phyloP scores from a whole-genome alignment of 2,329 filamentous ascomycete genomes.

The Ophiostoma ulmi region DNA sequence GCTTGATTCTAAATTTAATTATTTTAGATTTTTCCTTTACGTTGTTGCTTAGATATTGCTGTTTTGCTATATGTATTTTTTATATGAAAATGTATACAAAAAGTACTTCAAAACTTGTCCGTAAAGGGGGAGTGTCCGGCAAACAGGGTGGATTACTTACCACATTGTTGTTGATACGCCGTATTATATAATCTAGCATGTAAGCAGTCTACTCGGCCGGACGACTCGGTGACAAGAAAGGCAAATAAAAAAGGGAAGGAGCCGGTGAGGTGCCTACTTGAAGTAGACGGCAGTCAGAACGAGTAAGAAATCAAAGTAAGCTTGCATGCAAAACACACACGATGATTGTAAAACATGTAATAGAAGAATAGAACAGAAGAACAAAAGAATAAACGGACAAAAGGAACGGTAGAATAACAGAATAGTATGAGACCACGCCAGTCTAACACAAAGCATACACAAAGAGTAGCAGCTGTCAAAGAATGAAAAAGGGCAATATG shows the following conservation, averaged over 20 bases:
- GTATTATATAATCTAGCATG: background rate
- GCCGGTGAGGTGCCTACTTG: background rate
- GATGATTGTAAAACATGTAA: background rate
- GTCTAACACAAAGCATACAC: background rate
- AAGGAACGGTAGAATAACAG: too few relatives aligned
- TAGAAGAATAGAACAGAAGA: background rate
- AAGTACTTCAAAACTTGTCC: too few relatives aligned
- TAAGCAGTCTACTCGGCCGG: background rate
- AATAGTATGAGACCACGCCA: background rate
- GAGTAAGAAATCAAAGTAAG: background rate
- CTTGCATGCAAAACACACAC: background rate
- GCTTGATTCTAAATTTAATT: too few relatives aligned
- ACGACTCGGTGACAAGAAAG: background rate
- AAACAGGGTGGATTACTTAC: too few relatives aligned
- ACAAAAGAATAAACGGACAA: background rate
- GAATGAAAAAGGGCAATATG: constrained; percentile 9
- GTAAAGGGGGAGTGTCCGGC: too few relatives aligned
- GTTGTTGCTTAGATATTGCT: too few relatives aligned
- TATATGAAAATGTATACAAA: too few relatives aligned
- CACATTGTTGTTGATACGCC: background rate
- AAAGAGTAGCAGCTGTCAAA: constrained; percentile 9
- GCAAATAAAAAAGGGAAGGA: background rate
- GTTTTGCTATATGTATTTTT: too few relatives aligned
- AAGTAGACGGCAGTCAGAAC: background rate
- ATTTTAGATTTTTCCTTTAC: too few relatives aligned